These are phyloP conservation scores for Suillus luteus DNA, from an alignment of 768 basidiomycete genomes.

Conservation along the genomic window DNA sequence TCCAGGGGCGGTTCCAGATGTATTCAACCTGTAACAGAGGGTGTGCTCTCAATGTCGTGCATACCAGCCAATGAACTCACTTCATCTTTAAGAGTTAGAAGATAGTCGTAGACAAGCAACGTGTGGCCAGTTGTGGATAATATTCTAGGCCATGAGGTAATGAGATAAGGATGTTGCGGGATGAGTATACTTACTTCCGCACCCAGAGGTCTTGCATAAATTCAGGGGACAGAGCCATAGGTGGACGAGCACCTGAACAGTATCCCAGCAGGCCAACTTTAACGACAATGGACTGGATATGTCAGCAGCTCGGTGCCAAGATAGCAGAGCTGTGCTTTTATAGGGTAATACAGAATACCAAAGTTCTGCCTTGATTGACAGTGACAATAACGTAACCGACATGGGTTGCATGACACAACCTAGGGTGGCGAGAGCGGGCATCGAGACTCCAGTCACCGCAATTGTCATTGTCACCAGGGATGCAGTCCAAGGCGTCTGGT, in stretches of 20 bases:
- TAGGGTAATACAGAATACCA: not conserved
- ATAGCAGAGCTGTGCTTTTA: not conserved
- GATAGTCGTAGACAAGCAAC: slow-evolving; percentile 20
- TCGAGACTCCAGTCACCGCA: not conserved
- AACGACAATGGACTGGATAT: not conserved
- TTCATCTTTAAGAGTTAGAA: slow-evolving; percentile 19
- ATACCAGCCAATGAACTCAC: slow-evolving; percentile 6
- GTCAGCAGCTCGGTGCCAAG: not conserved
- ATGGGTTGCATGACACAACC: not conserved
- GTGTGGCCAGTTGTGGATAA: slow-evolving; percentile 13
- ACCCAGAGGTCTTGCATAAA: slow-evolving; percentile 11
- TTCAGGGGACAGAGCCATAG: slow-evolving; percentile 4
- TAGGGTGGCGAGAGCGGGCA: not conserved
- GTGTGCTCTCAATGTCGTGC: not conserved
- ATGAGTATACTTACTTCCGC: slow-evolving; percentile 1
- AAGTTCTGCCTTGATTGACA: not conserved
- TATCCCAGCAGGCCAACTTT: not conserved
- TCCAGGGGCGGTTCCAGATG: slow-evolving; percentile 20
- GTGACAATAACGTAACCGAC: not conserved
- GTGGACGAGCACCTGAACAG: not conserved
- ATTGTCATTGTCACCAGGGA: not conserved
- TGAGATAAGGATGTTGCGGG: not conserved
- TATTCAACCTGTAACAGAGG: slow-evolving; percentile 14
- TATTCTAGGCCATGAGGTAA: slow-evolving; percentile 3
- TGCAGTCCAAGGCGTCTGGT: not conserved